These are phyloP conservation scores for Solanum habrochaites DNA, from an alignment of 257 asterid genomes.

Conservation along the genomic window DNA sequence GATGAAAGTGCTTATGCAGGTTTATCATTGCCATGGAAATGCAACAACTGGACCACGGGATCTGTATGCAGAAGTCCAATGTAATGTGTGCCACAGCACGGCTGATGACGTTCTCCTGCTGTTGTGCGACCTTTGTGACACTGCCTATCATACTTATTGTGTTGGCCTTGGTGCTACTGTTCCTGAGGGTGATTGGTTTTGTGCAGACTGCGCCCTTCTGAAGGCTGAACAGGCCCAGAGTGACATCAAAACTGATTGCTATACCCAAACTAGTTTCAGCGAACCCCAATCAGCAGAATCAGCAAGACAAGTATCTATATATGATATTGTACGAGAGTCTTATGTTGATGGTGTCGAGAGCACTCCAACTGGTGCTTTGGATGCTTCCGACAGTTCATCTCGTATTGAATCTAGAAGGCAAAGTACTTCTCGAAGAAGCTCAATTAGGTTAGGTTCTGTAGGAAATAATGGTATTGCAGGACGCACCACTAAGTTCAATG, in stretches of 20 bases:
- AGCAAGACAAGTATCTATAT: conserved; percentile 16
- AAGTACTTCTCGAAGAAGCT: not conserved
- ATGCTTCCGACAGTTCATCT: not conserved
- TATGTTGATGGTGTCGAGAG: conserved; percentile 5
- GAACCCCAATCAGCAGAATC: not conserved
- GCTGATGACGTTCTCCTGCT: conserved; percentile 46
- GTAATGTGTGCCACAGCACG: conserved; percentile 35
- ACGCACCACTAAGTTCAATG: conserved; percentile 13
- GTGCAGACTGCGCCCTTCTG: conserved; percentile 53
- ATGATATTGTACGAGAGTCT: conserved; percentile 36
- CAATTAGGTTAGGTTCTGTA: conserved; percentile 5
- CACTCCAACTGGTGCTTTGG: conserved; percentile 9
- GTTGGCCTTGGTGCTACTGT: conserved; percentile 54
- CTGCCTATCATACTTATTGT: conserved; percentile 59
- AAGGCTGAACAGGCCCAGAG: conserved; percentile 37
- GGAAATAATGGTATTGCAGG: conserved; percentile 6
- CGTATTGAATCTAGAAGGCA: conserved; percentile 3
- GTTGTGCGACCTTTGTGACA: conserved; percentile 70
- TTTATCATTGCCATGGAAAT: conserved; percentile 34
- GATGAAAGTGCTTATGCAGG: conserved; percentile 25
- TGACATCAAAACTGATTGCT: conserved; percentile 16
- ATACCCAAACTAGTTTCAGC: conserved; percentile 2
- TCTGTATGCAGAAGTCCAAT: conserved; percentile 33
- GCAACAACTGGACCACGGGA: conserved; percentile 33
- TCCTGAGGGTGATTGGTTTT: conserved; percentile 87